phyloP scores from a whole-genome alignment of 139 green algal species.

The Haematococcus lacustris region DNA sequence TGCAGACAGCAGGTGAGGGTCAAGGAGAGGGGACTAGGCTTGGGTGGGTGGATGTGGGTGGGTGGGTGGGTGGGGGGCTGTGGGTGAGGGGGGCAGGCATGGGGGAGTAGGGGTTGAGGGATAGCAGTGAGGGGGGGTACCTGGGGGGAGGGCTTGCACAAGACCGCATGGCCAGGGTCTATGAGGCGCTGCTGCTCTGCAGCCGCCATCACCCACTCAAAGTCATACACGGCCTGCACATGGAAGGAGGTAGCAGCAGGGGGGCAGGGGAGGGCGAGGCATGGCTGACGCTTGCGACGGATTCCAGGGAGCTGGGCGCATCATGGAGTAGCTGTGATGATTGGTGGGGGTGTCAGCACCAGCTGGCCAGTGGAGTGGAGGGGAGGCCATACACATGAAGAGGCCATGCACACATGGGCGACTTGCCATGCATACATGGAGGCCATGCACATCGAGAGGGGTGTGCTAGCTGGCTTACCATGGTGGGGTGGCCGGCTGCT shows the following conservation, averaged over 20 bases:
- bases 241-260: background rate
- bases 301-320: conserved; percentile 47
- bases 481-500: no score
- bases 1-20: no score
- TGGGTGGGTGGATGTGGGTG: no score
- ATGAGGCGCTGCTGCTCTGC: conserved; percentile 27
- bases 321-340: background rate
- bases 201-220: conserved; percentile 58
- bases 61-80: no score
- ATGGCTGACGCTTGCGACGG: no score
- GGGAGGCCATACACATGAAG: background rate
- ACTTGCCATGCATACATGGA: conserved; percentile 43
- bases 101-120: no score
- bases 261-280: no score
- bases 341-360: background rate
- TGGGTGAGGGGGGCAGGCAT: no score
- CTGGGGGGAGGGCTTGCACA: conserved; percentile 65
- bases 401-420: background rate
- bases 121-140: no score
- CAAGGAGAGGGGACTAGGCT: no score
- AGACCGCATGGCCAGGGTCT: conserved; percentile 31
- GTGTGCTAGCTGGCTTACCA: no score
- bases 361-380: conserved; percentile 17
- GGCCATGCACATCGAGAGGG: no score
- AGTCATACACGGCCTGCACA: conserved; percentile 58